Conservation (phyloP, 2,329 filamentous ascomycete species). For the Thielaviopsis populi region DNA sequence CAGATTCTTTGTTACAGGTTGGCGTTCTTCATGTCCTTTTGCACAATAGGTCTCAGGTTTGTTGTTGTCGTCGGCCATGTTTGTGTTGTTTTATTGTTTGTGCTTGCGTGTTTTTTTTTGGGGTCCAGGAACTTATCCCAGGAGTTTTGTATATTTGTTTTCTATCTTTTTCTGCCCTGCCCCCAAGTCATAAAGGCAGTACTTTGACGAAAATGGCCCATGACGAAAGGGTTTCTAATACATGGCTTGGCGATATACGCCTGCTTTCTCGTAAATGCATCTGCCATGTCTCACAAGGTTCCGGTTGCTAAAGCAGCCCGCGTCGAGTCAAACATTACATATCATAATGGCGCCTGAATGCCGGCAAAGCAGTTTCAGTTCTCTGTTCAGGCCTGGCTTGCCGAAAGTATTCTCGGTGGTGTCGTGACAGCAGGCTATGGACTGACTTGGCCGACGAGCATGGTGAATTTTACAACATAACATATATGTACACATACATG, state of each 20-base stretch:
- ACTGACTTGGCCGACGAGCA: background rate
- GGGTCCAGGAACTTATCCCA: background rate
- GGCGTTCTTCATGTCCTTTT: conserved; percentile 11
- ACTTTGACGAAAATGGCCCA: conserved; percentile 10
- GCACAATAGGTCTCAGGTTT: background rate
- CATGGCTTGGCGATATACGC: background rate
- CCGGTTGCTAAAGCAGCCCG: too few species aligned
- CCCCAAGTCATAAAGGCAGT: conserved; percentile 6
- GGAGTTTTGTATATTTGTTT: background rate
- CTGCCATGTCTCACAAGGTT: background rate
- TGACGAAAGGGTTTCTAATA: background rate
- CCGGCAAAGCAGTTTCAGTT: too few species aligned
- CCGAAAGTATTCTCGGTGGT: background rate
- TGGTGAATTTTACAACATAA: background rate
- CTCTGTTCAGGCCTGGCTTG: background rate
- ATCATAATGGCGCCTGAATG: background rate
- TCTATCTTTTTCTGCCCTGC: background rate
- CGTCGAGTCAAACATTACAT: background rate
- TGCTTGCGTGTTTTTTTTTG: background rate
- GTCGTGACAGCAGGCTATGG: background rate
- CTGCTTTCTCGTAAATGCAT: background rate
- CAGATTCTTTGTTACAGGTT: conserved; percentile 3
- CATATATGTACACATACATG: background rate
- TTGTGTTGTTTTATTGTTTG: conserved; percentile 7
- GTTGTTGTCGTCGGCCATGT: background rate